A percentile compares a stretch with the other conserved stretches of the same genome.
Evolutionary conservation across 257 asterid species (phyloP).

Genomic region (Solanum medicagineum): DNA sequence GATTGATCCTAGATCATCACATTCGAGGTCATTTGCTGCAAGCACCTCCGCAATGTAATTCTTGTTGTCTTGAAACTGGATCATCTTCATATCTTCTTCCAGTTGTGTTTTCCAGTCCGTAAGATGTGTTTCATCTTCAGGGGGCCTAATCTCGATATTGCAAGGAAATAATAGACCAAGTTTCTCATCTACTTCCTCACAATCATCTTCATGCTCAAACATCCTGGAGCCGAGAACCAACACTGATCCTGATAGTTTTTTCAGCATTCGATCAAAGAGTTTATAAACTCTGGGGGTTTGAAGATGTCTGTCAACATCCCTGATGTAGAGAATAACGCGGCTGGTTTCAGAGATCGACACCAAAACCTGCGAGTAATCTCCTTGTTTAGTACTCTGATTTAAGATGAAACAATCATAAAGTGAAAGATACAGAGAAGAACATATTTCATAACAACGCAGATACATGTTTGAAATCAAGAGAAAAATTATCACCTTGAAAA

Average conservation of each 20-base stretch:
- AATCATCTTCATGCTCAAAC: slow-evolving; percentile 47
- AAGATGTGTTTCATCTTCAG: slow-evolving; percentile 74
- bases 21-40: slow-evolving; percentile 86
- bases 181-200: slow-evolving; percentile 47
- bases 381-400: not conserved
- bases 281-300: slow-evolving; percentile 52
- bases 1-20: slow-evolving; percentile 81
- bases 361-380: slow-evolving; percentile 50
- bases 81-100: slow-evolving; percentile 78
- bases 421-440: not conserved
- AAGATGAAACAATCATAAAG: not conserved
- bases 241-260: slow-evolving; percentile 66
- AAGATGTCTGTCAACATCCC: slow-evolving; percentile 70
- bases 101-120: slow-evolving; percentile 78
- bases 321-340: slow-evolving; percentile 63
- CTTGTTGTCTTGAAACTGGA: slow-evolving; percentile 74
- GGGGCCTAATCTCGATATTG: slow-evolving; percentile 72
- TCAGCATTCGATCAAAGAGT: slow-evolving; percentile 59
- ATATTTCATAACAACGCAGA: not conserved
- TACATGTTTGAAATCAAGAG: not conserved
- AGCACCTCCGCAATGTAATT: slow-evolving; percentile 86
- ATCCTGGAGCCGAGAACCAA: slow-evolving; percentile 88
- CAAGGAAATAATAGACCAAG: slow-evolving; percentile 62
- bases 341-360: slow-evolving; percentile 51
- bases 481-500: slow-evolving; percentile 54